Evolutionary conservation across 1,284 basidiomycete genomes (phyloP), one percentile per base, ranked within the genome.

Genomic region (Ustilago sp.): DNA sequence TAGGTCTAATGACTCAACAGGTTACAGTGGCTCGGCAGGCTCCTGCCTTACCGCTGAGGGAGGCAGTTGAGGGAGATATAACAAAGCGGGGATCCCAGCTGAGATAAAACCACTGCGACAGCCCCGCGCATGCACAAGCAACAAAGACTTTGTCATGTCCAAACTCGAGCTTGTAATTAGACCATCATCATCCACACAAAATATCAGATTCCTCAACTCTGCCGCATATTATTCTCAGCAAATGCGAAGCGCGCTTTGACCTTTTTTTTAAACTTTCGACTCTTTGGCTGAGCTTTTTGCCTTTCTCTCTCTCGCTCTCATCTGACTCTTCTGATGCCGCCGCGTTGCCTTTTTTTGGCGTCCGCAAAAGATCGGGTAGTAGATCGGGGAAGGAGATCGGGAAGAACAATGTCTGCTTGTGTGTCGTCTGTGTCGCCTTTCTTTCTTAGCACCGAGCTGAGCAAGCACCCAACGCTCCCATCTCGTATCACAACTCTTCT

Each of bases 211-310:
- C n/a, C n/a, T n/a, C n/a, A n/a, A n/a, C n/a, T n/a, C 43, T 12
- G 34, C 31, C 51, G 15, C 19, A 11, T 28, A 28, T 28, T n/a
- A 15, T 35, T 32, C 54, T 41, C 19, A 51, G 19, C 48, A 51
- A 51, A 13, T 9, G 47, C 23, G 19, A 51, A n/a, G 52, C 52
- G 52, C 52, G 52, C 52, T 38, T 54, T 32, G 52, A 38, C 36
- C 48, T 0, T 0, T 28, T 28, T 41, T 41, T 41, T 19, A 19
- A 8, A 35, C 31, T 48, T 17, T 9, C 23, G 31, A 32, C 15
- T 32, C 12, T 35, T 28, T 28, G 48, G 23, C 36, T 39, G 11
- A 32, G 53, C 53, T 38, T 53, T 52, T 54, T 23, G n/a, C 43
- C 23, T 19, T 13, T 36, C 35, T 54, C 45, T 39, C 38, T 39